Evolutionary conservation across 2,329 filamentous ascomycete genomes (phyloP), one percentile per base, ranked within the genome.

Genomic region (Ophiocordyceps polyrhachis-furcata): DNA sequence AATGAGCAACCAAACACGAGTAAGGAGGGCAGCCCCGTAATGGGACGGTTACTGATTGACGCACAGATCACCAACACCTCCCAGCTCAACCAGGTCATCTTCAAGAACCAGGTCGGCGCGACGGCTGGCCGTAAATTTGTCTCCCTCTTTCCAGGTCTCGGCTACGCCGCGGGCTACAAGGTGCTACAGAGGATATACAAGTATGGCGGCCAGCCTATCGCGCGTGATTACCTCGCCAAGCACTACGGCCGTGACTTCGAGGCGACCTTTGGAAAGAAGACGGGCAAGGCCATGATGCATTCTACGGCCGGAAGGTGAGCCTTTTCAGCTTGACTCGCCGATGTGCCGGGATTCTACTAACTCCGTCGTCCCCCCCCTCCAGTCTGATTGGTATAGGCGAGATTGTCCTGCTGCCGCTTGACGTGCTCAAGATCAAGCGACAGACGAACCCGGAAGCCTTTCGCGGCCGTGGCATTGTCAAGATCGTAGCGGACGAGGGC

Each of bases 401-500:
- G 69, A 93, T 98, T 52, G 76, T 98, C 47, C 76, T 98, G 28
- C 76, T 98, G 38, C 91, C 91, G 40, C 77, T 98, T 49, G 91
- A 98, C 56, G 89, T 98, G 37, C 76, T 98, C 50, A 98, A 98
- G 76, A 98, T 98, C 70, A 98, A 98, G 76, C 81, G 91, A 57
- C 91, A 98, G 70, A 98, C 91, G 53, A 98, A 98, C 72, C 91
- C 91, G 38, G 91, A 96, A 60, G 88, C 91, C 32, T 98, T 98
- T 79, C 79, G 87, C 53, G 89, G 89, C 54, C 83, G 91, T 56
- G 91, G 91, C 49, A 73, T 98, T 48, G 68, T 96, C 60, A 81
- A 74, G 65, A 96, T 98, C 52, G 74, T 98, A 49, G 74, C 76
- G 47, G 91, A 98, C 59, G 91, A 98, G 65, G 91, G 91, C 32